phyloP scores from a whole-genome alignment of 2,329 filamentous ascomycete genomes.

The Ilyonectria mors-panacis region DNA sequence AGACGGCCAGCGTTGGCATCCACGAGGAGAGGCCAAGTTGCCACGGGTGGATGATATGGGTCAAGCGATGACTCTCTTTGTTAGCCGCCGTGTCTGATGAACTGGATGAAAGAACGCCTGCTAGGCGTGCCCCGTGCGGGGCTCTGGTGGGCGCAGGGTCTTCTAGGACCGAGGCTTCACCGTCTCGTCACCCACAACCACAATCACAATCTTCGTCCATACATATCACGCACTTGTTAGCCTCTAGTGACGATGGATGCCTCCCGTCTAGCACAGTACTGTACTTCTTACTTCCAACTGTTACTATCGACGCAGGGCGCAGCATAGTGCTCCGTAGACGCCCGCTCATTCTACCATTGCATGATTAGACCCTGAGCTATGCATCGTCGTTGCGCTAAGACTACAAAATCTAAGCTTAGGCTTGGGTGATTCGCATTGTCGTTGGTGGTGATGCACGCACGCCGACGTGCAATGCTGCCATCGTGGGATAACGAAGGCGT shows the following conservation, averaged over 20 bases:
- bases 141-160: background rate
- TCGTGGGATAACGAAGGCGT: slow-evolving; percentile 7
- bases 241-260: background rate
- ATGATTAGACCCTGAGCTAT: slow-evolving; percentile 21
- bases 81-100: slow-evolving; percentile 7
- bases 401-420: slow-evolving; percentile 4
- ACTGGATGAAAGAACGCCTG: background rate
- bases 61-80: slow-evolving; percentile 11
- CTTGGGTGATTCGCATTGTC: slow-evolving; percentile 13
- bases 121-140: background rate
- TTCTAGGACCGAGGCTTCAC: background rate
- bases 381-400: slow-evolving; percentile 21
- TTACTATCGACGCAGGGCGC: slow-evolving; percentile 2
- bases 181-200: background rate
- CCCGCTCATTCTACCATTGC: slow-evolving; percentile 20
- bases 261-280: background rate
- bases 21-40: slow-evolving; percentile 23
- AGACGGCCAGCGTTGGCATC: slow-evolving; percentile 29
- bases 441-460: slow-evolving; percentile 2
- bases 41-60: slow-evolving; percentile 8
- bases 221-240: background rate
- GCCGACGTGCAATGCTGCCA: slow-evolving; percentile 6
- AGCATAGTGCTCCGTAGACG: slow-evolving; percentile 14
- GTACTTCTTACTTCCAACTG: background rate
- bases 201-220: background rate